Evolutionary conservation across 2,329 filamentous ascomycete species (phyloP).

Genomic region (Alternaria sp.): DNA sequence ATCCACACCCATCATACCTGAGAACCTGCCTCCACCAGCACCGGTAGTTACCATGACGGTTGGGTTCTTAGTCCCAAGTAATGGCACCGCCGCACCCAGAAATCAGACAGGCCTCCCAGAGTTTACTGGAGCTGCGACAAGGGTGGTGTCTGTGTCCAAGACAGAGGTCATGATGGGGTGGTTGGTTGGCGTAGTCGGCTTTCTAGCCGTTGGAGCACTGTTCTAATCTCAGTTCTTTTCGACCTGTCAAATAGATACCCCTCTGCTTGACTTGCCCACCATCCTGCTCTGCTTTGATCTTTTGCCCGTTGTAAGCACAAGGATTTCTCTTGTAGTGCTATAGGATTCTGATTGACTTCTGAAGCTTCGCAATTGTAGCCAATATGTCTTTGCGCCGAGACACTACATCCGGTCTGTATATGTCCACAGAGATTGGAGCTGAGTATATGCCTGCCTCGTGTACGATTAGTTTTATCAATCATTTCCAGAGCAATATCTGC

Average conservation of each 20-base stretch:
- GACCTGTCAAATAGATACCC: not conserved
- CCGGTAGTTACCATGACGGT: conserved; percentile 9
- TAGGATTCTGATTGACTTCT: too few species aligned
- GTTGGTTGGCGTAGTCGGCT: not conserved
- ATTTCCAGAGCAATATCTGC: too few species aligned
- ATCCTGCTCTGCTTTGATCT: not conserved
- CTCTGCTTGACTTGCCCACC: not conserved
- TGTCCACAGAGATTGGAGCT: too few species aligned
- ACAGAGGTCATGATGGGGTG: not conserved
- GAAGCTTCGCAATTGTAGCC: too few species aligned
- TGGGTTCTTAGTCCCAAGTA: conserved; percentile 10
- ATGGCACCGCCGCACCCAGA: conserved; percentile 1
- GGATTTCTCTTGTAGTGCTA: too few species aligned
- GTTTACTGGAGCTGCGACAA: conserved; percentile 9
- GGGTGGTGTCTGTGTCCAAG: not conserved
- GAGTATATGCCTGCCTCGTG: too few species aligned
- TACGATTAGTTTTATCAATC: too few species aligned
- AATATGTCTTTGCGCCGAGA: too few species aligned
- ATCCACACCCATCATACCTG: not conserved
- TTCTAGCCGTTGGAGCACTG: not conserved
- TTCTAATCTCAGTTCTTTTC: not conserved
- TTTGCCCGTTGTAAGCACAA: not conserved
- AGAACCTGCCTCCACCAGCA: conserved; percentile 1
- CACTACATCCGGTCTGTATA: too few species aligned
- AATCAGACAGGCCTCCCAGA: not conserved